Evolutionary conservation across 352 stramenopile species (phyloP).

Genomic region (Phytophthora crassamura): DNA sequence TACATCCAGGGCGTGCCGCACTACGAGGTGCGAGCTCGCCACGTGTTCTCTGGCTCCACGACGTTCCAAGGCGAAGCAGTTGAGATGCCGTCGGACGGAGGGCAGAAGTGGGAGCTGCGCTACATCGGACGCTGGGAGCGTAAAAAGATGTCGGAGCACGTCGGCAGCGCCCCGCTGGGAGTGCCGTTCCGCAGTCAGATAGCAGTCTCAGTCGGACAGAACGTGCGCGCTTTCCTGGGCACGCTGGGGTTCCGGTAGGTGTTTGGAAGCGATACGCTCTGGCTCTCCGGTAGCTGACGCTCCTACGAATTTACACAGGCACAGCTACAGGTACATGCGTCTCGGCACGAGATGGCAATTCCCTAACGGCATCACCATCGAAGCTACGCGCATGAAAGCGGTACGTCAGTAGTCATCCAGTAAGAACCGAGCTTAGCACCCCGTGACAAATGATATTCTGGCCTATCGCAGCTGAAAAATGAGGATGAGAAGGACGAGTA

Average conservation of each 20-base stretch:
- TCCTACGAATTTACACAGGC: constrained; percentile 38
- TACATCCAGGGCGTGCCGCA: constrained; percentile 87
- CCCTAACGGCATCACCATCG: constrained; percentile 84
- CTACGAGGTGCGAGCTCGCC: constrained; percentile 82
- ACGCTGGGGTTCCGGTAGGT: constrained; percentile 83
- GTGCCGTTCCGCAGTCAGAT: constrained; percentile 87
- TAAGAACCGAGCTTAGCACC: no score
- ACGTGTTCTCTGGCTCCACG: constrained; percentile 83
- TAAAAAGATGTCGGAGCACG: constrained; percentile 88
- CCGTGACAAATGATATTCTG: not conserved
- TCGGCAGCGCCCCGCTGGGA: constrained; percentile 57
- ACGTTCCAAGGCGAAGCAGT: constrained; percentile 84
- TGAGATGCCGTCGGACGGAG: constrained; percentile 75
- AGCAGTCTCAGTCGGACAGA: constrained; percentile 84
- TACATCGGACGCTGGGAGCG: constrained; percentile 89
- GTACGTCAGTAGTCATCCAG: constrained; percentile 37
- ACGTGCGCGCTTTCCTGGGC: constrained; percentile 73
- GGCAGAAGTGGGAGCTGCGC: constrained; percentile 86
- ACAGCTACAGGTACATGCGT: constrained; percentile 87
- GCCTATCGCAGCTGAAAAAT: constrained; percentile 63
- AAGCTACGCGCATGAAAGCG: constrained; percentile 87
- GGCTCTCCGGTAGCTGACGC: not conserved
- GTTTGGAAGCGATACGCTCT: not conserved
- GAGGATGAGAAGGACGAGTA: constrained; percentile 87
- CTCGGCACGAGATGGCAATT: constrained; percentile 85